Base-by-base conservation (phyloP, 164 flowering plant species). In the Buxus sempervirens region DNA sequence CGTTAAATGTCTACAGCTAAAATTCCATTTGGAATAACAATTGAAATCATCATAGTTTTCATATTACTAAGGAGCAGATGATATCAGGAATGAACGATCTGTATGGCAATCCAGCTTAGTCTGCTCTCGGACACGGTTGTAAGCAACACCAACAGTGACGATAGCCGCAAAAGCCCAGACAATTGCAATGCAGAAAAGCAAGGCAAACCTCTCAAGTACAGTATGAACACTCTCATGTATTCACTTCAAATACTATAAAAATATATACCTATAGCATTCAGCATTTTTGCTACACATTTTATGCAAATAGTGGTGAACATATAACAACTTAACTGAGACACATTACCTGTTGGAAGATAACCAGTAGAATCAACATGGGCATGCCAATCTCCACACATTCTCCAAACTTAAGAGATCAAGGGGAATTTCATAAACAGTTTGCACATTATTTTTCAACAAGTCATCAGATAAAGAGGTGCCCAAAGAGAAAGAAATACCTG, bases 141-240 rank as follows among this genome's bases (percentile, higher is more conserved):
- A 95, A 67, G 97, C 99, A 68, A 97, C 99, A 57, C 87, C 75
- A 10, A 62, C 93, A 56, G 99, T 92, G 22, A 95, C 90, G 63
- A 95, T 82, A 42, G 88, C 93, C 67, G 99, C 98, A 75, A 90
- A 89, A 58, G 85, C 84, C 99, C 99, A 95, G 51, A 92, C 63
- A 66, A 95, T 38, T 15, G 61, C 90, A 69, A 89, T 68, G 81
- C 98, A 95, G 15, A 90, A 22, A 45, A 95, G 90, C 82, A 92
- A 70, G 25, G 81, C 92, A 79, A 75, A 91, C 75, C 87, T 88
- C 82, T 88, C 93, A 49, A 87, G 73, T 48, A 81, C 24, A 12
- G 65, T 19, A 55, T 77, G 73, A 0, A 78, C 73, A 57, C 53
- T 60, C 25, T 74, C 54, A 69, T 77, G 84, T 56, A 90, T 19